These are phyloP conservation scores for Grigorovia humatica DNA, from an alignment of 805 yeast genomes.

Conservation along the genomic window DNA sequence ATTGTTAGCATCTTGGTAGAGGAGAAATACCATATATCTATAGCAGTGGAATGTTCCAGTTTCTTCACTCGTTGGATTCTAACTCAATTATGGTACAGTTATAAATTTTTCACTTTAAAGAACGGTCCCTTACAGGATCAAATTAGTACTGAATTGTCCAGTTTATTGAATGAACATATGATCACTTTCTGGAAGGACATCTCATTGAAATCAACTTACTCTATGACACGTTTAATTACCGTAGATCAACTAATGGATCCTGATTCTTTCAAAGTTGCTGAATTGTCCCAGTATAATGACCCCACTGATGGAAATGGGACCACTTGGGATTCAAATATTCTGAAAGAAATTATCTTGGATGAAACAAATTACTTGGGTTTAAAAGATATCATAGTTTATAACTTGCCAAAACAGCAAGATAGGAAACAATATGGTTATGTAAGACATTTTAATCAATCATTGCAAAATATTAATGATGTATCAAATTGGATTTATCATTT, in stretches of 20 bases:
- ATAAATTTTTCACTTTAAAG: slow-evolving; percentile 19
- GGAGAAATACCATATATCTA: slow-evolving; percentile 17
- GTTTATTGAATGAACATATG: slow-evolving; percentile 22
- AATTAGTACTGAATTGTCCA: slow-evolving; percentile 19
- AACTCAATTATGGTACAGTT: slow-evolving; percentile 20
- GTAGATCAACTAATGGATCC: slow-evolving; percentile 5
- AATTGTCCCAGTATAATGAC: slow-evolving; percentile 7
- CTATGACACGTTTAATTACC: slow-evolving; percentile 5
- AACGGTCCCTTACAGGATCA: slow-evolving; percentile 19
- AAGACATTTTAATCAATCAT: slow-evolving; percentile 17
- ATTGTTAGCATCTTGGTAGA: slow-evolving; percentile 25
- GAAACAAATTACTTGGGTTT: slow-evolving; percentile 23
- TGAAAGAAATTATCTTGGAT: slow-evolving; percentile 19
- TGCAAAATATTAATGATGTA: slow-evolving; percentile 15
- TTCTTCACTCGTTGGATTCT: slow-evolving; percentile 7
- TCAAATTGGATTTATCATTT: slow-evolving; percentile 28
- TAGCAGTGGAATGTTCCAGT: slow-evolving; percentile 10
- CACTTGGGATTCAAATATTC: slow-evolving; percentile 23
- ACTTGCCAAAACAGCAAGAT: slow-evolving; percentile 20
- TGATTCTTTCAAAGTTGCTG: slow-evolving; percentile 17
- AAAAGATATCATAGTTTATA: slow-evolving; percentile 24
- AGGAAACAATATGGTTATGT: slow-evolving; percentile 25
- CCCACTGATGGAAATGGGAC: not conserved
- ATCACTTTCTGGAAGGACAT: slow-evolving; percentile 26
- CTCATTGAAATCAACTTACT: slow-evolving; percentile 14